Evolutionary conservation across 371 early-diverging fungal species (phyloP).

Genomic region (Apophysomyces sp.): DNA sequence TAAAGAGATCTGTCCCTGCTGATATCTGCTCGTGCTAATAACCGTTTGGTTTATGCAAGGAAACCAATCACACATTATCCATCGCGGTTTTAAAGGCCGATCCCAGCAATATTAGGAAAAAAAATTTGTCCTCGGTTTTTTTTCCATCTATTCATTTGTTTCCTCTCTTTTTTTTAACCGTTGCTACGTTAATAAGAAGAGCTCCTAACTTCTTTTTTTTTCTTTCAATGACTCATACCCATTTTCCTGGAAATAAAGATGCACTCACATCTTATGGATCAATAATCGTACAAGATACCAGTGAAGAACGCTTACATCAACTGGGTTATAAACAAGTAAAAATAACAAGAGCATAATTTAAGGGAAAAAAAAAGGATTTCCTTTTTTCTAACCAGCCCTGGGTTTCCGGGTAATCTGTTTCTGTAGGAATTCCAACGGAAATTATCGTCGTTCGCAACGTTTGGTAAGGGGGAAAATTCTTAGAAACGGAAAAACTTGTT

Average conservation of each 20-base stretch:
- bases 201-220: neutral
- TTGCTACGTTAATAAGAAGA: neutral
- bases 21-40: neutral
- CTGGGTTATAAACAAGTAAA: conserved; percentile 33
- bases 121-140: neutral
- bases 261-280: neutral
- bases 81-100: neutral
- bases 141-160: conserved; percentile 3
- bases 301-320: conserved; percentile 19
- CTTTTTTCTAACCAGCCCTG: too few species aligned
- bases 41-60: neutral
- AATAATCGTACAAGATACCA: conserved; percentile 6
- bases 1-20: neutral
- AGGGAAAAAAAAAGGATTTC: too few species aligned
- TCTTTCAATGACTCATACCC: neutral
- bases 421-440: conserved; percentile 33
- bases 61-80: neutral
- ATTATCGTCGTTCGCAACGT: conserved; percentile 40
- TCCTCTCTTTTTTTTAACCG: neutral
- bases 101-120: neutral
- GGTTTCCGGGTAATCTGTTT: neutral
- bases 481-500: neutral
- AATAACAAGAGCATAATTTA: neutral
- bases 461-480: conserved; percentile 27
- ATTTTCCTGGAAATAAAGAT: neutral